Base-by-base conservation (phyloP, 2,329 filamentous ascomycete species). In the Aspergillus fijiensis region DNA sequence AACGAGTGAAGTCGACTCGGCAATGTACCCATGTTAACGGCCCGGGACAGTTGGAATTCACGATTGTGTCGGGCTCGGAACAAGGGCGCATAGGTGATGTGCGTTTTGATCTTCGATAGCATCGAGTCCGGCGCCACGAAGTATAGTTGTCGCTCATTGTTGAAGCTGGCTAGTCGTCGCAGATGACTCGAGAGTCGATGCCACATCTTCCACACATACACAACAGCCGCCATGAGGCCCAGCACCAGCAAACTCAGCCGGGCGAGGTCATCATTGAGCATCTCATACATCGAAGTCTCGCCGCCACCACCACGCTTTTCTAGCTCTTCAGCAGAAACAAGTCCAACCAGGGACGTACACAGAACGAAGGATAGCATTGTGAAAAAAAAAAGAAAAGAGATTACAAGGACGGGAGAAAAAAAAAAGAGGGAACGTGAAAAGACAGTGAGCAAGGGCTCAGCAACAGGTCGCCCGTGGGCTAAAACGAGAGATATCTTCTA, bases 71-170 rank as follows among this genome's bases (percentile, higher is more conserved):
- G 74, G 51, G 65, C 73, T 25, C 74, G 71, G 57, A 81, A 76
- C 39, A 81, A 61, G 4, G 80, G 78, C 12, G 80, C 79, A 61
- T 81, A 80, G 53, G 81, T 72, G 58, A 93, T 84, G 57, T 90
- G 82, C 62, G 85, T 82, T 78, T 93, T 91, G 58, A 96, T 72
- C 72, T 62, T 92, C 80, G 65, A 86, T 83, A 67, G 96, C 80
- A 55, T 72, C 5, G 65, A 61, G 33, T 78, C 66, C 5, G 89
- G 83, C 25, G 80, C 79, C 50, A 87, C 84, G 72, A 93, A 96
- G 79, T 92, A 96, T 62, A 85, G 82, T 74, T 96, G 92, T 1
- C 83, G 88, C 65, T 91, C 89, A 77, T 91, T 92, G 78, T 85
- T 88, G 65, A 96, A 83, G 70, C 88, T 91, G 48, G 89, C 84